These are phyloP conservation scores for Vaccinium vitisidaea DNA, from an alignment of 148 eudicot genomes.

Conservation along the genomic window DNA sequence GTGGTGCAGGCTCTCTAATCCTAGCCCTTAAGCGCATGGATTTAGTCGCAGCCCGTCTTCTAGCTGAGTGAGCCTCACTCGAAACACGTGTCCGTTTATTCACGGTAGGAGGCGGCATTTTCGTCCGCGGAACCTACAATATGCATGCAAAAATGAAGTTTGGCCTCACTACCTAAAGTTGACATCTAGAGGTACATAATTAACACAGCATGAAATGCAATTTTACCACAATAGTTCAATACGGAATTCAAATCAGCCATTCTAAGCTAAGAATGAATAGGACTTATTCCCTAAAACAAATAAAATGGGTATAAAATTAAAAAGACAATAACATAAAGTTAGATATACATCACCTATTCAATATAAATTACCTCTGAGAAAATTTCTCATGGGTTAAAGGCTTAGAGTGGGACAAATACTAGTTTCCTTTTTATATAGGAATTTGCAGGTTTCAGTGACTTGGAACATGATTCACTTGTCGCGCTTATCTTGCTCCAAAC, in stretches of 20 bases:
- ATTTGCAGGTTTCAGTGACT: background rate
- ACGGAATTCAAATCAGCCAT: background rate
- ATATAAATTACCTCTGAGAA: background rate
- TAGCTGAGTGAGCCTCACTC: constrained; percentile 5
- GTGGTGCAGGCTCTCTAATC: constrained; percentile 11
- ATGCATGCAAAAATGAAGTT: background rate
- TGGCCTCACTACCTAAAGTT: background rate
- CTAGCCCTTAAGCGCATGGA: constrained; percentile 5
- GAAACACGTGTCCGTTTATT: constrained; percentile 5
- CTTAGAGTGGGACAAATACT: background rate
- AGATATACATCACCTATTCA: background rate
- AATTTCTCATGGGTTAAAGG: background rate
- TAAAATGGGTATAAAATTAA: background rate
- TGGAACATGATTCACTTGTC: background rate
- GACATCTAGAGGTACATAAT: background rate
- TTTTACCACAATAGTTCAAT: background rate
- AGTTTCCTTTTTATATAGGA: background rate
- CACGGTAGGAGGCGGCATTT: background rate
- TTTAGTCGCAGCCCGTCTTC: background rate
- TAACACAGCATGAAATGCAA: background rate
- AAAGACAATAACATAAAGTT: background rate
- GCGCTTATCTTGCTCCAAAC: background rate
- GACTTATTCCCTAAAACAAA: background rate
- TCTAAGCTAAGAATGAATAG: background rate
- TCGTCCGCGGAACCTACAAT: background rate